Conservation (phyloP, 2,329 filamentous ascomycete genomes). For the Fusarium miscanthi region DNA sequence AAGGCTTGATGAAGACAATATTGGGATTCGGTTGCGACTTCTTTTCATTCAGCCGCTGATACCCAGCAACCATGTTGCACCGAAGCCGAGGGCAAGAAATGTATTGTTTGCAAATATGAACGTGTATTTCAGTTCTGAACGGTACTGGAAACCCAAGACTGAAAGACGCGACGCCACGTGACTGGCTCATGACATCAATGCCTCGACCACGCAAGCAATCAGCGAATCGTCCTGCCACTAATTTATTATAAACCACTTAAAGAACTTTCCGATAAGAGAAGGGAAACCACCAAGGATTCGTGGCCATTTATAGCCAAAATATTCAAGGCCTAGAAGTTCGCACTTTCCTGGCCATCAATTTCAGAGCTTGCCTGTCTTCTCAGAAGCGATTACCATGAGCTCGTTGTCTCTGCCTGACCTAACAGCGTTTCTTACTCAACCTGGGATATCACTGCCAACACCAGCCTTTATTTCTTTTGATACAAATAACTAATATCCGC, state of each 20-base stretch:
- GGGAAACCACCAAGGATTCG: neutral
- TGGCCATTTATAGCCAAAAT: neutral
- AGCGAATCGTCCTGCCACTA: neutral
- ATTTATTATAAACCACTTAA: neutral
- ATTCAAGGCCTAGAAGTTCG: too few relatives aligned
- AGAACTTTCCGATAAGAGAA: neutral
- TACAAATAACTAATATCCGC: neutral
- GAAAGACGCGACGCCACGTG: conserved; percentile 26
- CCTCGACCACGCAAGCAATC: neutral
- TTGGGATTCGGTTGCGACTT: conserved; percentile 78
- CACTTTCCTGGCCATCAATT: too few relatives aligned
- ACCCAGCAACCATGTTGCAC: conserved; percentile 76
- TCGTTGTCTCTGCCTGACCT: neutral
- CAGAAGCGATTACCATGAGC: too few relatives aligned
- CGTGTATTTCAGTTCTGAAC: neutral
- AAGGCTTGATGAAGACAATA: conserved; percentile 87
- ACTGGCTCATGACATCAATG: neutral
- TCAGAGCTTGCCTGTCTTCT: too few relatives aligned
- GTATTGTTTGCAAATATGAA: neutral
- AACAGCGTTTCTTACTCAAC: neutral
- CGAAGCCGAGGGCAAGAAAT: too few relatives aligned
- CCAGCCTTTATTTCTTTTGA: neutral
- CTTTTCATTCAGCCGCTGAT: conserved; percentile 81
- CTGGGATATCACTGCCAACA: neutral
- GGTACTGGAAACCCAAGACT: neutral